Percentiles rank a stretch among this genome's conserved stretches.
Conservation (phyloP, 2,329 filamentous ascomycete genomes). For the Diplodia mutila region DNA sequence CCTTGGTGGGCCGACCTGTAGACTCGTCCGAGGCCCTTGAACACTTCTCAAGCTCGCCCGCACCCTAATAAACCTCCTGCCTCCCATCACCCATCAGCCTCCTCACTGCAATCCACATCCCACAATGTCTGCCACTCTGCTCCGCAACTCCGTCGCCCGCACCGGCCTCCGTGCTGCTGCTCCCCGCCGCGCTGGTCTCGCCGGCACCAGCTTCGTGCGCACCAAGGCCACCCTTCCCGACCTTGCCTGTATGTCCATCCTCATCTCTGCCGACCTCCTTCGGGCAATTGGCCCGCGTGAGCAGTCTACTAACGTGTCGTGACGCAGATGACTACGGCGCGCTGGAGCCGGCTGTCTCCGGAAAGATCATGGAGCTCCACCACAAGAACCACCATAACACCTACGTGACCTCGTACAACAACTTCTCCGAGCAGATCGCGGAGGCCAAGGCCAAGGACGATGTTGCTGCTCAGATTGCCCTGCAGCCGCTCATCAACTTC, state of each 20-base stretch:
- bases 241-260: constrained; percentile 65
- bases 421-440: constrained; percentile 71
- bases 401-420: constrained; percentile 88
- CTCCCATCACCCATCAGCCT: background rate
- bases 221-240: constrained; percentile 94
- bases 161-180: constrained; percentile 71
- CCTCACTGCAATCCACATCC: background rate
- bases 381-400: constrained; percentile 94
- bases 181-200: constrained; percentile 64
- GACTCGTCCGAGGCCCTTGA: background rate
- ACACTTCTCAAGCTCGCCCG: background rate
- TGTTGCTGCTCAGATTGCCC: constrained; percentile 57
- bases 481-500: constrained; percentile 66
- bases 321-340: constrained; percentile 88
- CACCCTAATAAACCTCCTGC: background rate
- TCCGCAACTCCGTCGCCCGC: constrained; percentile 72
- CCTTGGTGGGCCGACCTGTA: too few relatives aligned
- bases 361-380: constrained; percentile 95
- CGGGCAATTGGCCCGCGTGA: background rate
- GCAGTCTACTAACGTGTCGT: background rate
- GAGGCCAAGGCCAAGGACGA: constrained; percentile 60
- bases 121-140: constrained; percentile 75
- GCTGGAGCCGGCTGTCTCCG: constrained; percentile 81
- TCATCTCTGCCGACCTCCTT: background rate
- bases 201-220: constrained; percentile 76